These are phyloP conservation scores for Infundibulicybe gibba DNA, from an alignment of 768 basidiomycete species.

Conservation along the genomic window DNA sequence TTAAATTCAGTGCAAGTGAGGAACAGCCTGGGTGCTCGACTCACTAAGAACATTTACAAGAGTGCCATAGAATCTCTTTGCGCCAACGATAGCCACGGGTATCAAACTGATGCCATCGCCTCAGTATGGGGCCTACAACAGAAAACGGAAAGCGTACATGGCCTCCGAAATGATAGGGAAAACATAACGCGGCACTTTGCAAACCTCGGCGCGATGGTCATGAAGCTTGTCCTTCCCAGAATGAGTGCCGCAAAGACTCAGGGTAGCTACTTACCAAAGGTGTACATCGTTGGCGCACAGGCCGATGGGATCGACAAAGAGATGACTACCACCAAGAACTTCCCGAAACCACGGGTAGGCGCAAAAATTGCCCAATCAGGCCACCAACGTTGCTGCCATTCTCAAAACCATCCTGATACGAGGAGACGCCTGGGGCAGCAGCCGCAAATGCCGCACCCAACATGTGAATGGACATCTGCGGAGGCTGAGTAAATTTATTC, in stretches of 20 bases:
- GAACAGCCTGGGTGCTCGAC: conserved; percentile 11
- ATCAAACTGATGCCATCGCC: conserved; percentile 39
- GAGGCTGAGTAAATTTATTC: conserved; percentile 17
- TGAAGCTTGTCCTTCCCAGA: conserved; percentile 49
- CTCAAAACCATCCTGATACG: conserved; percentile 54
- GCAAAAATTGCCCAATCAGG: conserved; percentile 56
- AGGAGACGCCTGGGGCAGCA: conserved; percentile 49
- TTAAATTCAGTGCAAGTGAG: not conserved
- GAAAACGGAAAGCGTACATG: conserved; percentile 38
- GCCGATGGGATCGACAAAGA: conserved; percentile 74
- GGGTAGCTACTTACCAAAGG: conserved; percentile 40
- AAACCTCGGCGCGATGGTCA: conserved; percentile 55
- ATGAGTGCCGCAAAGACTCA: too few species aligned
- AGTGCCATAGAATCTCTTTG: conserved; percentile 58
- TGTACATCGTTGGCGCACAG: conserved; percentile 77
- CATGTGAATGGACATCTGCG: conserved; percentile 39
- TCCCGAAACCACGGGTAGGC: conserved; percentile 63
- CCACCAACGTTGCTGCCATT: conserved; percentile 57
- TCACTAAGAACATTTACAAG: conserved; percentile 64
- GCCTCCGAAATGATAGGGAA: conserved; percentile 63
- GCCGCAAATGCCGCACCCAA: conserved; percentile 68
- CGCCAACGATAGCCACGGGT: conserved; percentile 69
- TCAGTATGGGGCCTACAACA: too few species aligned
- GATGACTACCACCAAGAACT: conserved; percentile 68
- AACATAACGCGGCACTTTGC: conserved; percentile 62